Conservation (phyloP, 345 rosid species). For the Gynandropsis gynandra region DNA sequence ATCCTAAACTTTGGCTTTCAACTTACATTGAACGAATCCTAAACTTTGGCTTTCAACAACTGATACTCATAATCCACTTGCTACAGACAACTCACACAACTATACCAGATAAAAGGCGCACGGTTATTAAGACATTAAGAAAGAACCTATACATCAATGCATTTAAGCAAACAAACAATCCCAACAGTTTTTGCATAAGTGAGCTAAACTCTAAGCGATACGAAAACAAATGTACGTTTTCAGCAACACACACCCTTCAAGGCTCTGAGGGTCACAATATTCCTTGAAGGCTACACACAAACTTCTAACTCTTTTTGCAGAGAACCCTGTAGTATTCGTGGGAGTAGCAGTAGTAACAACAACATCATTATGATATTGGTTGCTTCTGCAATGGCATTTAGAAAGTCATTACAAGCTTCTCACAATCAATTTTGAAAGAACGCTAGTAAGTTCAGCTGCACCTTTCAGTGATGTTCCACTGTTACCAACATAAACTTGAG, state of each 20-base stretch:
- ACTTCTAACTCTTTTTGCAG: slow-evolving; percentile 58
- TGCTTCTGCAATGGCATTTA: too few relatives aligned
- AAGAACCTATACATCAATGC: not conserved
- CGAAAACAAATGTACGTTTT: not conserved
- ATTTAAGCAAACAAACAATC: slow-evolving; percentile 4
- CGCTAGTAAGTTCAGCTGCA: too few relatives aligned
- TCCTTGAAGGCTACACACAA: too few relatives aligned
- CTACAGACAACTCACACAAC: slow-evolving; percentile 74
- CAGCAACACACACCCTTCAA: slow-evolving; percentile 54
- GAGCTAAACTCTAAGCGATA: not conserved
- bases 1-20: too few relatives aligned
- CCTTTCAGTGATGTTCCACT: too few relatives aligned
- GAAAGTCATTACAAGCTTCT: too few relatives aligned
- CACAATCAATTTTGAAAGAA: too few relatives aligned
- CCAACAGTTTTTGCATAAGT: not conserved
- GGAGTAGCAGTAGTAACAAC: too few relatives aligned
- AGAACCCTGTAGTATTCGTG: too few relatives aligned
- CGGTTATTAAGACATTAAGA: slow-evolving; percentile 8
- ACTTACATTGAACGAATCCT: slow-evolving; percentile 55
- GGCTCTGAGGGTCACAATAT: slow-evolving; percentile 67
- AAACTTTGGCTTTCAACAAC: slow-evolving; percentile 57
- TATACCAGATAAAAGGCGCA: slow-evolving; percentile 28
- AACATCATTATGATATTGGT: too few relatives aligned
- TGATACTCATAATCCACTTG: slow-evolving; percentile 53
- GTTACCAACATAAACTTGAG: too few relatives aligned